Conservation (phyloP, 1,284 basidiomycete genomes). For the Cystobasidiaceae sp. region DNA sequence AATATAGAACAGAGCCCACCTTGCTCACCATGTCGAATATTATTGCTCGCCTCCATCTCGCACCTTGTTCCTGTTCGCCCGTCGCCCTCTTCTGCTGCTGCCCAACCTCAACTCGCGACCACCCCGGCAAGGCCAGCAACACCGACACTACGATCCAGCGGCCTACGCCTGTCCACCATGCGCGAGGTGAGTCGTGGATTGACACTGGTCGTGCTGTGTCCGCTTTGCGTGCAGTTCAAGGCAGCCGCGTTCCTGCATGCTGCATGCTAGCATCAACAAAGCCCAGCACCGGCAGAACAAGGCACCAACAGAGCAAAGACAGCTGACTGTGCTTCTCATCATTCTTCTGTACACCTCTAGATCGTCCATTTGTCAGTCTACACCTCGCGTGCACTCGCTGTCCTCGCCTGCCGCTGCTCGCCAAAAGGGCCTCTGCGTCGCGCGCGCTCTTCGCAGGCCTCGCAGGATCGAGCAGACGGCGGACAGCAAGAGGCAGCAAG, state of each 20-base stretch:
- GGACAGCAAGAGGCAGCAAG: not conserved
- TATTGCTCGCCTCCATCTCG: no score
- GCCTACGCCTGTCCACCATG: conserved; percentile 12
- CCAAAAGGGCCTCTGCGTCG: conserved; percentile 10
- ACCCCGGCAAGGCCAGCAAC: no score
- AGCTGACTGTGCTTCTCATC: not conserved
- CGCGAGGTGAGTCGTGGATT: conserved; percentile 28
- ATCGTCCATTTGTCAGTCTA: conserved; percentile 24
- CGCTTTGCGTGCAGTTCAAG: not conserved
- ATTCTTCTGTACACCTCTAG: not conserved
- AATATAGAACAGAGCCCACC: no score
- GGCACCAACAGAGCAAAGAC: not conserved
- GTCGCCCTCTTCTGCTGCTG: no score
- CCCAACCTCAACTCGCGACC: no score
- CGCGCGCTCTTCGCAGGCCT: not conserved
- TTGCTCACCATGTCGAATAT: no score
- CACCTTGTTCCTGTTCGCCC: no score
- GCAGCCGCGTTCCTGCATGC: not conserved
- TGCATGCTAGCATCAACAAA: conserved; percentile 1
- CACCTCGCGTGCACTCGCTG: not conserved
- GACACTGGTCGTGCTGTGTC: not conserved
- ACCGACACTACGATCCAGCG: no score
- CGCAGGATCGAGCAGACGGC: not conserved
- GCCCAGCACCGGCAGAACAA: not conserved
- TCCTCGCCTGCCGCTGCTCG: not conserved